Evolutionary conservation across 140 eudicot species (phyloP), one percentile per base, ranked within the genome.

Genomic region (Bidens hawaiensis): DNA sequence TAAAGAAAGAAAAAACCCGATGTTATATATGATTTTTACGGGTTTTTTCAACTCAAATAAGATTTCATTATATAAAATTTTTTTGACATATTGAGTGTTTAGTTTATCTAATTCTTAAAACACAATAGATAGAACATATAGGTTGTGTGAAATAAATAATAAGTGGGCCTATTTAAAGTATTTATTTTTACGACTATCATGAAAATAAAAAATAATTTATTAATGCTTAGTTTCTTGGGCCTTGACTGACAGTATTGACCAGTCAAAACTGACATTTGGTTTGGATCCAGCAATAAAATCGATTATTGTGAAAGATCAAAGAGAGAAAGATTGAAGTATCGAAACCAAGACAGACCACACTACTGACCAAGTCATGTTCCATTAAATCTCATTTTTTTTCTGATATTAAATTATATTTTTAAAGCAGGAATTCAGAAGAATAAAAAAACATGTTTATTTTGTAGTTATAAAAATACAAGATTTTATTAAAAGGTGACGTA

Each of bases 241-340:
- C 78, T 65, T 73, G 78, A 73, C 78, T 73, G 78, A 47, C 78
- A 73, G 48, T 19, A 24, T 73, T 73, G 78, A 73, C 78, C 68
- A 34, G 78, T 73, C 78, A 73, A 73, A 56, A 73, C 78, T 73
- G 78, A 73, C 78, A 73, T 55, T 64, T 73, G 73, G 73, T 65
- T 73, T 73, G 73, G 73, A 73, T 73, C 78, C 78, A 65, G 73
- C 78, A 65, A 73, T 53, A 55, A 56, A 56, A 65, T 72, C 72
- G 78, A 64, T 64, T 64, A 72, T 24, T 64, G 78, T 64, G 78
- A 72, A 72, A 72, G 78, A 72, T 28, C 72, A 72, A 72, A 72
- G 78, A 72, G 21, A 72, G 47, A 46, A 6, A 46, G 52, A 18
- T 34, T 64, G 47, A 27, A 48, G 55, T 34, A 18, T 70, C 64